Percentiles rank a stretch among this genome's conserved stretches.
phyloP scores from a whole-genome alignment of 441 rosid genomes.

The Sinapis alba region DNA sequence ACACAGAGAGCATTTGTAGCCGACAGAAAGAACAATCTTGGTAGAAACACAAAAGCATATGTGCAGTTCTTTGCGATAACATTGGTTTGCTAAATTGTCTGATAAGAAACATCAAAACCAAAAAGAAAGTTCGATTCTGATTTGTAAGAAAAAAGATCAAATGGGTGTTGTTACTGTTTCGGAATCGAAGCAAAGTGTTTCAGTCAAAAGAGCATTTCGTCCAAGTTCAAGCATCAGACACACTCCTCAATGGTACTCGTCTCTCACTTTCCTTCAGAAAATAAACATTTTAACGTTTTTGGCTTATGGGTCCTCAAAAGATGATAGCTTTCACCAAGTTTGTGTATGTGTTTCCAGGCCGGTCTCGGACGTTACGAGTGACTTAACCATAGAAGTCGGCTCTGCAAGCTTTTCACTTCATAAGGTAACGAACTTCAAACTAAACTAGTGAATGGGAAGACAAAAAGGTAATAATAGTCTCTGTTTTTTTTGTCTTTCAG shows the following conservation, averaged over 20 bases:
- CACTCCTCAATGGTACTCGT: conserved; percentile 84
- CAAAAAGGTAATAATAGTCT: neutral
- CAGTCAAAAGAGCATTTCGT: conserved; percentile 86
- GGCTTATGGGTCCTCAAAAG: neutral
- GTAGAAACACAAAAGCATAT: conserved; percentile 29
- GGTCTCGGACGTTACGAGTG: conserved; percentile 90
- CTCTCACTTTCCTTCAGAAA: neutral
- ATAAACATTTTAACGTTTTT: neutral
- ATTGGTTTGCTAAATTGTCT: conserved; percentile 29
- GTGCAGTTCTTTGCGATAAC: conserved; percentile 27
- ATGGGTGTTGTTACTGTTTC: conserved; percentile 64
- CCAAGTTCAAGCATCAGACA: conserved; percentile 86
- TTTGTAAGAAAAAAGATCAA: conserved; percentile 16
- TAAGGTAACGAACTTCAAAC: conserved; percentile 51
- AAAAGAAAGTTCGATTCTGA: conserved; percentile 8
- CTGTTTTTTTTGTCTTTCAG: conserved; percentile 43
- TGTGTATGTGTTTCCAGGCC: conserved; percentile 63
- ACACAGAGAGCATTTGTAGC: conserved; percentile 29
- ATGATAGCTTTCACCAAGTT: neutral
- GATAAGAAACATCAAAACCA: conserved; percentile 1
- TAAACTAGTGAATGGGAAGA: neutral
- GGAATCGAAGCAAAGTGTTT: conserved; percentile 81
- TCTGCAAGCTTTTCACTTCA: conserved; percentile 84
- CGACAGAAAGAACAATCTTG: conserved; percentile 30
- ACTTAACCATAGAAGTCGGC: conserved; percentile 83